A percentile compares a stretch with the other conserved stretches of the same genome.
These are phyloP conservation scores for Neurospora hispaniola DNA, from an alignment of 495 filamentous ascomycete species.

Conservation along the genomic window DNA sequence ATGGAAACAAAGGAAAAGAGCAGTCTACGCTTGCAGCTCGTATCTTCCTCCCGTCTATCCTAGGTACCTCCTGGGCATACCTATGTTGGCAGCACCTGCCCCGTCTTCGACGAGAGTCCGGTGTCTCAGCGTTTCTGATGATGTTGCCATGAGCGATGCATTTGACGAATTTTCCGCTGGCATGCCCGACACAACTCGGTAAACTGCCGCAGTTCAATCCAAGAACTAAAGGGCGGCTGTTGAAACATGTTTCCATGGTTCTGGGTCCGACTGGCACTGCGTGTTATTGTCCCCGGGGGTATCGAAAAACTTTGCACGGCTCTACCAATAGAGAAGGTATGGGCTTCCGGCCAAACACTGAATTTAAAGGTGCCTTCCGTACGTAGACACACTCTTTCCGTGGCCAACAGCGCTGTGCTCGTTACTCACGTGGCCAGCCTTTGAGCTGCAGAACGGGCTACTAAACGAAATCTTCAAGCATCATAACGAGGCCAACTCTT, in stretches of 20 bases:
- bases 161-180: not conserved
- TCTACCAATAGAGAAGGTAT: not conserved
- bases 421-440: not conserved
- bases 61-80: not conserved
- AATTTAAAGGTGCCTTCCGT: not conserved
- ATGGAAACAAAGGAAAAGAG: not conserved
- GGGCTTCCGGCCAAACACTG: not conserved
- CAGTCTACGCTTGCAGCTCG: not conserved
- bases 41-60: not conserved
- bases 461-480: not conserved
- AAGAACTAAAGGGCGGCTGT: not conserved
- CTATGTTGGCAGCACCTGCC: not conserved
- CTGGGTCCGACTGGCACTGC: not conserved
- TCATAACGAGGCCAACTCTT: not conserved
- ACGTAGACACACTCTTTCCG: not conserved
- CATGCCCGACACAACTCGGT: not conserved
- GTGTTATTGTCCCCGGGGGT: not conserved
- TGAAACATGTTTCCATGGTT: not conserved
- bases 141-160: not conserved
- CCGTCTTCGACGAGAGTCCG: not conserved
- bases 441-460: not conserved
- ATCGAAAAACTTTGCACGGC: not conserved
- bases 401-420: not conserved
- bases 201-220: not conserved
- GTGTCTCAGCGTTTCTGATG: not conserved